These are phyloP conservation scores for Coemansia sp. DNA, from an alignment of 192 early-diverging fungal species.

Conservation along the genomic window DNA sequence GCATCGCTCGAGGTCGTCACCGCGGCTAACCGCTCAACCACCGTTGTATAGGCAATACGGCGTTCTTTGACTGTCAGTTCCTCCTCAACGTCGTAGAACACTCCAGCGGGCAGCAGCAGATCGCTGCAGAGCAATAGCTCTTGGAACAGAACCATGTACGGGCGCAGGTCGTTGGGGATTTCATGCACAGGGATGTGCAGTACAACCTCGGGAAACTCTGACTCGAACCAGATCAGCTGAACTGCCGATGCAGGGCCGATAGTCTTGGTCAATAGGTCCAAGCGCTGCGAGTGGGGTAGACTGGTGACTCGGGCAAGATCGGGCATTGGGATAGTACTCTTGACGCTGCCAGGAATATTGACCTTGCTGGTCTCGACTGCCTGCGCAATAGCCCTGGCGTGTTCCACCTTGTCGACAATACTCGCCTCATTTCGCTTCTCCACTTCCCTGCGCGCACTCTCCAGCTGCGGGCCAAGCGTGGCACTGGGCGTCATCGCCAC, in stretches of 20 bases:
- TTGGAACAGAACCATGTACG: slow-evolving; percentile 74
- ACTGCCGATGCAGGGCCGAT: slow-evolving; percentile 53
- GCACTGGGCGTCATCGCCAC: slow-evolving; percentile 38
- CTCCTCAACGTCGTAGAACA: slow-evolving; percentile 24
- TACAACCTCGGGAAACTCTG: slow-evolving; percentile 62
- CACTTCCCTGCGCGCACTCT: slow-evolving; percentile 21
- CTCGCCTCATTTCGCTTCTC: slow-evolving; percentile 23
- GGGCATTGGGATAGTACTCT: slow-evolving; percentile 56
- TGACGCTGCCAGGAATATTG: slow-evolving; percentile 55
- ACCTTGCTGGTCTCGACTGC: slow-evolving; percentile 29
- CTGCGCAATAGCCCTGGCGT: slow-evolving; percentile 54
- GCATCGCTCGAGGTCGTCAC: slow-evolving; percentile 49
- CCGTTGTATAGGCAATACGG: slow-evolving; percentile 17
- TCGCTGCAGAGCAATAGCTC: slow-evolving; percentile 69
- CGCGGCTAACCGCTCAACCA: slow-evolving; percentile 54
- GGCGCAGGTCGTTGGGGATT: slow-evolving; percentile 62
- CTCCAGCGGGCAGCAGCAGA: slow-evolving; percentile 52
- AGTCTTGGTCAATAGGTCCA: slow-evolving; percentile 4
- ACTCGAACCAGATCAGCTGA: slow-evolving; percentile 67
- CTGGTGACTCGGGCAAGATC: slow-evolving; percentile 23
- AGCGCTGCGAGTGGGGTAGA: slow-evolving; percentile 14
- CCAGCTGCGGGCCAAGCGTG: slow-evolving; percentile 18
- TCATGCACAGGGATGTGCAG: slow-evolving; percentile 55
- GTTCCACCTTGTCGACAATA: slow-evolving; percentile 30
- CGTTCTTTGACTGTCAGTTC: slow-evolving; percentile 1